Evolutionary conservation across 768 basidiomycete genomes (phyloP), one percentile per base, ranked within the genome.

Genomic region (Mycena alexandri): DNA sequence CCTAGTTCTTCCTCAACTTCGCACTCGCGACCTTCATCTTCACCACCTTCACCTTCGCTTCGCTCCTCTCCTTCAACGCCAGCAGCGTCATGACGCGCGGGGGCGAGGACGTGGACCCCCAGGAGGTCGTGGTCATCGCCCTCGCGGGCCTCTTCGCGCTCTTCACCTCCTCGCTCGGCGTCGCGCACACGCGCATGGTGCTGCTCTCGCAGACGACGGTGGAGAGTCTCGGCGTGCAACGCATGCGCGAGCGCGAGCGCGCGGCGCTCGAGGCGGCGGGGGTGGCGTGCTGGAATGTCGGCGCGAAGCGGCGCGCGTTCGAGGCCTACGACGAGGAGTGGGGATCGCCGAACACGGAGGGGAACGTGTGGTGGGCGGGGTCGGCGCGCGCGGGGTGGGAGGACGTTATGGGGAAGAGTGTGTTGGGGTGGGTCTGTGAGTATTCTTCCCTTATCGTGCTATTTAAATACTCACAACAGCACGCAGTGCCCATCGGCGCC

Each of bases 291-390:
- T 90, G 87, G 73, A 82, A 87, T 17, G 74, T 87, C 55, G 59
- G 81, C 91, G 85, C 80, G 4, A 91, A 86, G 68, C 79, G 79
- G 38, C 77, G 74, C 38, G 85, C 82, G 19, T 75, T 73, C 47
- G 77, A 74, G 41, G 77, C 82, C 48, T 96, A 93, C 91, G 88
- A 94, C 69, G 78, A 79, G 25, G 95, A 96, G 72, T 98, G 93
- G 93, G 96, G 96, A 0, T 78, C 83, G 33, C 81, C 93, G 0
- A 81, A 84, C 9, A 87, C 82, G 34, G 96, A 96, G 74, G 95
- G 92, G 0, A 90, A 95, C 75, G 78, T 96, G 9, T 98, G 96
- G 96, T 94, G 91, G 89, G 78, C 88, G 41, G 96, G 93, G 29
- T 86, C 83, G 69, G 66, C 71, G 50, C 76, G 82, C 54, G 81